Percentiles rank a stretch among this genome's conserved stretches.
Conservation (phyloP, 179 eudicot genomes). For the Spergularia azorica region DNA sequence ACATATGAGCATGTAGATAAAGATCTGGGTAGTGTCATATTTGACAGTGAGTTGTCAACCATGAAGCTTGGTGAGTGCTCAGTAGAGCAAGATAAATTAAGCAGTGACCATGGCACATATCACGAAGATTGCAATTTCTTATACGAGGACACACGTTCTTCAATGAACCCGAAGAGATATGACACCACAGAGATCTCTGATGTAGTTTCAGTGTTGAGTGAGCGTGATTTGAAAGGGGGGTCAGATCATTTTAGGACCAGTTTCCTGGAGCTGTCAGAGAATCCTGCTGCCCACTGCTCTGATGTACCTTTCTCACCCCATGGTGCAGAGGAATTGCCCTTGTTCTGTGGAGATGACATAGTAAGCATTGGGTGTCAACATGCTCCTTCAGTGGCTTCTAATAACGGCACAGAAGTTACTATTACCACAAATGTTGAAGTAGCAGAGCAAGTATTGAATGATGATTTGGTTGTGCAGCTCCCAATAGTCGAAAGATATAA, state of each 20-base stretch:
- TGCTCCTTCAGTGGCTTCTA: constrained; percentile 10
- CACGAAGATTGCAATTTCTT: not conserved
- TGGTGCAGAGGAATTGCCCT: constrained; percentile 19
- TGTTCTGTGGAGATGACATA: constrained; percentile 13
- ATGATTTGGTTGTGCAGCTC: constrained; percentile 19
- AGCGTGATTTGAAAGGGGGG: constrained; percentile 22
- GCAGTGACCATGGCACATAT: not conserved
- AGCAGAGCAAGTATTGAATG: constrained; percentile 22
- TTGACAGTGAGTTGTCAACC: constrained; percentile 9
- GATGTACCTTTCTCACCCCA: constrained; percentile 8
- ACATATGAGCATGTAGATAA: not conserved
- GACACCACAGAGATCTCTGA: constrained; percentile 13
- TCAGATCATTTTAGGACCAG: constrained; percentile 1
- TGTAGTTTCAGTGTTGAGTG: constrained; percentile 6
- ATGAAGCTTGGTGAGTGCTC: constrained; percentile 7
- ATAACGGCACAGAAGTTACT: constrained; percentile 20
- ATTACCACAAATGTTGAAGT: constrained; percentile 17
- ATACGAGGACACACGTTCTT: constrained; percentile 1
- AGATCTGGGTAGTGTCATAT: constrained; percentile 7
- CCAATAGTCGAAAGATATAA: constrained; percentile 18
- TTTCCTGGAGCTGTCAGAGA: constrained; percentile 6
- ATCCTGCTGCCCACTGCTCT: constrained; percentile 15
- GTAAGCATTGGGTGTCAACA: constrained; percentile 12
- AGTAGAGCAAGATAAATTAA: constrained; percentile 4
- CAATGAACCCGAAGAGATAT: constrained; percentile 11